Evolutionary conservation across 148 eudicot species (phyloP), one percentile per base, ranked within the genome.

Genomic region (Chenopodium album): DNA sequence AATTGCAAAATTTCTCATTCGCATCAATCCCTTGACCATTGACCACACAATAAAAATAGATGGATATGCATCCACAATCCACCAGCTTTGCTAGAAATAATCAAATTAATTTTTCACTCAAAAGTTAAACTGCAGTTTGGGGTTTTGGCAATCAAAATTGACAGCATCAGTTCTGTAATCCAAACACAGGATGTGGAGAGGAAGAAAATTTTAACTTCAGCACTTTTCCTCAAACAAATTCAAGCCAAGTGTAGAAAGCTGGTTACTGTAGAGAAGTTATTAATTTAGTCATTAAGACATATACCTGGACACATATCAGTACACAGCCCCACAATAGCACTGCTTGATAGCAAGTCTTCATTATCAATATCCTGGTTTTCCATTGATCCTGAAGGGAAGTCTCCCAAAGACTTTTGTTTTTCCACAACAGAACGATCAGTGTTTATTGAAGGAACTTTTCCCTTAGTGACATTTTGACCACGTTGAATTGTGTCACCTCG

Each of bases 231-330:
- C 32, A 63, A 52, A 37, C 46, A 79, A 69, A 52, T 73, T 11
- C 3, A 48, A 47, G 60, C 32, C 59, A n/a, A 73, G 17, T 13
- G 48, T 48, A 74, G 63, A 50, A 48, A 48, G 2, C 63, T 46
- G 66, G 26, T 23, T 64, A 73, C 19, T 47, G 78, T 48, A 48
- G 46, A 64, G 73, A 50, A 34, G 62, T 47, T 29, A 71, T 63
- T 56, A 77, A 34, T 77, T 26, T 31, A 71, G 76, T 76, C 23
- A 67, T 71, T 26, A 26, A 71, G 76, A 78, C 23, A 71, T 71
- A 56, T 83, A 96, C 98, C 98, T 79, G 99, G 99, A 90, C 99
- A 96, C 99, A 94, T 96, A 86, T 96, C 99, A 82, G 92, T 90
- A 86, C 99, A 96, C 71, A 87, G 69, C 88, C 99, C 99, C 69